These are phyloP conservation scores for Moesziomyces sp. DNA, from an alignment of 1,284 basidiomycete species.

Conservation along the genomic window DNA sequence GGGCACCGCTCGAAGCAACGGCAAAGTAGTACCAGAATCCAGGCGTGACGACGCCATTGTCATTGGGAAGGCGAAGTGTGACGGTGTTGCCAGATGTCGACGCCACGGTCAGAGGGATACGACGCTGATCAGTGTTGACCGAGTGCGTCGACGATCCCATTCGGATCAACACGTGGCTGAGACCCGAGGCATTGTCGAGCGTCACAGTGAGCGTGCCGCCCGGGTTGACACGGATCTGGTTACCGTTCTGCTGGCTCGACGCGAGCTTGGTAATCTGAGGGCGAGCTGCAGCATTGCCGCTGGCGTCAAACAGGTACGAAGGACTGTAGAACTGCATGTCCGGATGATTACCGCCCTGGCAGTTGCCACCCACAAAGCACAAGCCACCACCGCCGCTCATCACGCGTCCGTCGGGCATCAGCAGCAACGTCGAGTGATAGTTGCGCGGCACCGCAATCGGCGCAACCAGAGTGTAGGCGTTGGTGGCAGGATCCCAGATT, in stretches of 20 bases:
- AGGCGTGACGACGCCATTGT: slow-evolving; percentile 3
- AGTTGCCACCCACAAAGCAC: slow-evolving; percentile 1
- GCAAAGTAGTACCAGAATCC: slow-evolving; percentile 9
- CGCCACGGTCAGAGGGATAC: slow-evolving; percentile 1
- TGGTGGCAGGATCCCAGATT: slow-evolving; percentile 4
- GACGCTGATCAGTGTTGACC: slow-evolving; percentile 2
- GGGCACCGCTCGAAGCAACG: slow-evolving; percentile 1
- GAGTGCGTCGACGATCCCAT: slow-evolving; percentile 6
- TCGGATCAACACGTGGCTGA: slow-evolving; percentile 2
- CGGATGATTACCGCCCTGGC: not conserved
- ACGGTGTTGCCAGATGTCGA: slow-evolving; percentile 3
- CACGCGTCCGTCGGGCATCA: slow-evolving; percentile 5
- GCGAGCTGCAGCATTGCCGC: slow-evolving; percentile 1
- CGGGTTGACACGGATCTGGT: slow-evolving; percentile 1
- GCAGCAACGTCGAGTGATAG: slow-evolving; percentile 7
- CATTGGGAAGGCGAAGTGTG: slow-evolving; percentile 1
- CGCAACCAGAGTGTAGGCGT: not conserved
- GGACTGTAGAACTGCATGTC: slow-evolving; percentile 9
- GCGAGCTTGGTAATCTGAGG: not conserved
- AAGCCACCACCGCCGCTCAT: slow-evolving; percentile 7
- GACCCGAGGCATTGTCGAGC: not conserved
- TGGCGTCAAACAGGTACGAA: slow-evolving; percentile 4
- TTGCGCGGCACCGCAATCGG: slow-evolving; percentile 1
- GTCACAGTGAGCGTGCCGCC: slow-evolving; percentile 3
- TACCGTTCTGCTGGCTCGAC: slow-evolving; percentile 9